phyloP scores from a whole-genome alignment of 306 rosid species.

The Trifolium subterraneum region DNA sequence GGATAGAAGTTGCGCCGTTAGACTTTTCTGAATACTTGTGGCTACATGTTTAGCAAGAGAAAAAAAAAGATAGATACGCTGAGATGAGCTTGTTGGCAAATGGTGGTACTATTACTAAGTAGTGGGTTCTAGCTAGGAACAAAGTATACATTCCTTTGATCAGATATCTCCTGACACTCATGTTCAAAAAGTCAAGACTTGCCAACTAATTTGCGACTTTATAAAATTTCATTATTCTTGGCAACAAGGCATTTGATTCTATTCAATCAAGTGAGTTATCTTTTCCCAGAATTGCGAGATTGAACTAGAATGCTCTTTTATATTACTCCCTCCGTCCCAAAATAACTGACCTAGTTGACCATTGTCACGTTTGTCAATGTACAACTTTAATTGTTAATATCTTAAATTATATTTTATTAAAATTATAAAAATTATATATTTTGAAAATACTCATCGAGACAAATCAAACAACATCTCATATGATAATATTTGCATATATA shows the following conservation, averaged over 20 bases:
- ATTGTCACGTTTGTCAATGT: too few relatives aligned
- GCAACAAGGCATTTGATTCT: neutral
- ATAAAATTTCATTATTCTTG: constrained; percentile 37
- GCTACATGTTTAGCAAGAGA: constrained; percentile 4
- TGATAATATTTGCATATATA: too few relatives aligned
- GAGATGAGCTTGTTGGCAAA: constrained; percentile 11
- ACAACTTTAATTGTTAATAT: too few relatives aligned
- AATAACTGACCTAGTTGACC: too few relatives aligned
- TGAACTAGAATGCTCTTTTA: constrained; percentile 35
- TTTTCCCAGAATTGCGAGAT: constrained; percentile 39
- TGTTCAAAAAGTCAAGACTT: constrained; percentile 53
- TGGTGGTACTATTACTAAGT: neutral
- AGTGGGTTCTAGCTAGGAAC: constrained; percentile 38
- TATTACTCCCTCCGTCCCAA: too few relatives aligned
- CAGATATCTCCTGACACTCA: constrained; percentile 51
- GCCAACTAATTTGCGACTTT: constrained; percentile 45
- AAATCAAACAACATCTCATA: too few relatives aligned
- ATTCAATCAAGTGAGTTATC: constrained; percentile 34
- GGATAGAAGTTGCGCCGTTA: too few relatives aligned
- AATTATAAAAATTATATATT: too few relatives aligned
- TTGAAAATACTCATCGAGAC: too few relatives aligned
- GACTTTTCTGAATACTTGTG: too few relatives aligned
- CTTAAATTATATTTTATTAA: too few relatives aligned
- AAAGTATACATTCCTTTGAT: constrained; percentile 39
- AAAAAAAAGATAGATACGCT: constrained; percentile 18